phyloP scores from a whole-genome alignment of 352 stramenopile species.

The Aphanomyces euteiches region DNA sequence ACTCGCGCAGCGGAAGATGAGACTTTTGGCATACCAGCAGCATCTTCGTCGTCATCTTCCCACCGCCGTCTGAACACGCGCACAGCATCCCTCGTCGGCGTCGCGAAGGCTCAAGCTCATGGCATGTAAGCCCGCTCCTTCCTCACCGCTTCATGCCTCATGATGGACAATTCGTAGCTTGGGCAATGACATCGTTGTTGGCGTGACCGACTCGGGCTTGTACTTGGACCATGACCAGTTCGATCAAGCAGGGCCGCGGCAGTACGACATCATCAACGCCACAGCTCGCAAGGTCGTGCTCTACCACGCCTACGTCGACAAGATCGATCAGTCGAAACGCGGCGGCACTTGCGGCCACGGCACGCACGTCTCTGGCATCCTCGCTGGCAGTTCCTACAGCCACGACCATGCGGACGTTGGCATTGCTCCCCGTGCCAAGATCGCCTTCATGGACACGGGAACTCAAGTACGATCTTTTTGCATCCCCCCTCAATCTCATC shows the following conservation, averaged over 20 bases:
- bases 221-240: constrained; percentile 85
- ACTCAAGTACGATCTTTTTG: constrained; percentile 33
- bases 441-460: constrained; percentile 90
- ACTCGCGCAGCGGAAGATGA: constrained; percentile 38
- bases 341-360: constrained; percentile 79
- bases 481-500: background rate
- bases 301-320: constrained; percentile 73
- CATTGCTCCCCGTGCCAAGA: constrained; percentile 68
- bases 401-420: constrained; percentile 52
- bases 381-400: constrained; percentile 73
- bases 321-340: constrained; percentile 51
- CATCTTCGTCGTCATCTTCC: background rate
- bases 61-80: constrained; percentile 53
- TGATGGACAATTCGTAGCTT: background rate
- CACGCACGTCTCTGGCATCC: constrained; percentile 81
- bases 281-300: constrained; percentile 46
- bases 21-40: constrained; percentile 13
- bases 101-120: constrained; percentile 51
- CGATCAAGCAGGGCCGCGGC: constrained; percentile 43
- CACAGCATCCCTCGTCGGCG: constrained; percentile 56
- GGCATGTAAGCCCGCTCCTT: constrained; percentile 42
- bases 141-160: background rate
- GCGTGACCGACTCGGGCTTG: constrained; percentile 76
- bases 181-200: constrained; percentile 66
- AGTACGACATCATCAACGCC: constrained; percentile 4